Percentiles rank a stretch among this genome's conserved stretches.
phyloP scores from a whole-genome alignment of 148 eudicot genomes.

The Cornus controversa region DNA sequence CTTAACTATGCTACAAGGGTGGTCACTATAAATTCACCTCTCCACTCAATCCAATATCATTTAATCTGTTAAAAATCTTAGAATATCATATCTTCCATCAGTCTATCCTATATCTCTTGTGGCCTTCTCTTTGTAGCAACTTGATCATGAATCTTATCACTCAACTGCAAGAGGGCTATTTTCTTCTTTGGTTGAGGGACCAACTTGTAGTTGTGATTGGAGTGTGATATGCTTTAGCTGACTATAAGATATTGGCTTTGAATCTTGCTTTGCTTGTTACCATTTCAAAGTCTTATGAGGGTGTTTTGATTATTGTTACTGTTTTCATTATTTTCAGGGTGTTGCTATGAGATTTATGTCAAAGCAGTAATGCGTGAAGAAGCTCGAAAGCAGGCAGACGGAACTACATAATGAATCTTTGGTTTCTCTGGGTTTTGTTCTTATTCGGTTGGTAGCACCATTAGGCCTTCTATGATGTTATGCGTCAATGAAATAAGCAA shows the following conservation, averaged over 20 bases:
- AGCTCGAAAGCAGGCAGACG: slow-evolving; percentile 45
- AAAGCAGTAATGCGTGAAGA: slow-evolving; percentile 58
- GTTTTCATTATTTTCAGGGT: slow-evolving; percentile 42
- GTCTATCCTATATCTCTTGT: no score
- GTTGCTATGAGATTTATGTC: slow-evolving; percentile 85
- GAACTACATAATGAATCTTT: slow-evolving; percentile 20
- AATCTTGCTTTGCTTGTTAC: neutral
- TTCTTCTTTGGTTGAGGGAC: no score
- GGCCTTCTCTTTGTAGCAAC: no score
- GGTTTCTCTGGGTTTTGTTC: neutral
- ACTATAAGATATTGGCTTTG: neutral
- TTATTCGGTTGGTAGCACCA: neutral
- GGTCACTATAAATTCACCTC: no score
- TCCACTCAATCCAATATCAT: no score
- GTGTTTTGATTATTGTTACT: neutral
- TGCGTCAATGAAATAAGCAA: neutral
- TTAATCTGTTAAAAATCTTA: no score
- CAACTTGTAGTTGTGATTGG: neutral
- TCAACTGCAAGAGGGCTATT: no score
- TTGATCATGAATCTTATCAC: no score
- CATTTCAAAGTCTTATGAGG: neutral
- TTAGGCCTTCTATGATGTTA: neutral
- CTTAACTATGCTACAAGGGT: no score
- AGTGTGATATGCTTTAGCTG: neutral
- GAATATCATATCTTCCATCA: no score